These are phyloP conservation scores for Pseudevernia furfuracea DNA, from an alignment of 495 filamentous ascomycete genomes.

Conservation along the genomic window DNA sequence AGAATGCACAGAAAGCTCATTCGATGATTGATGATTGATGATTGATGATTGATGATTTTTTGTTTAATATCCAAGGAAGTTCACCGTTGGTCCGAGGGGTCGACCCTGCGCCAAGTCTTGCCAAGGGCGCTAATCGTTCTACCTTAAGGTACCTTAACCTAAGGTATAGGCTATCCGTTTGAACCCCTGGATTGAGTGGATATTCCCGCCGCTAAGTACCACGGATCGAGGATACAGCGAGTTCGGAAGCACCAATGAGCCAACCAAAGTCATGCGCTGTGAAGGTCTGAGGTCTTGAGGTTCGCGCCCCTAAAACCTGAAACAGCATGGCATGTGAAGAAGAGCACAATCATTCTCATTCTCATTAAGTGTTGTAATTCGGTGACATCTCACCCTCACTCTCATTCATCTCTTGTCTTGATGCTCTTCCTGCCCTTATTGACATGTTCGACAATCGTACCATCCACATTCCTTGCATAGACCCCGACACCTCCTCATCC, in stretches of 20 bases:
- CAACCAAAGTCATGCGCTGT: neutral
- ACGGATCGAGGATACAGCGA: neutral
- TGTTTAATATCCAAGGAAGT: too few relatives aligned
- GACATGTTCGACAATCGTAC: neutral
- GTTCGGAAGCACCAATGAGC: neutral
- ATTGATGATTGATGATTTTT: too few relatives aligned
- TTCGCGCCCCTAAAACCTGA: conserved; percentile 8
- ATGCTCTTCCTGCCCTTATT: neutral
- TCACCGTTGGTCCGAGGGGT: too few relatives aligned
- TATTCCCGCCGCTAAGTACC: too few relatives aligned
- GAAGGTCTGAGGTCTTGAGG: neutral
- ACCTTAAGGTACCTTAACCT: too few relatives aligned
- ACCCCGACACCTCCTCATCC: conserved; percentile 4
- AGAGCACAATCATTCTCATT: neutral
- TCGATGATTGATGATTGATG: too few relatives aligned
- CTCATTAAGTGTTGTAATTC: neutral
- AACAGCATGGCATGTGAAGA: conserved; percentile 7
- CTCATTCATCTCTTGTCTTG: neutral
- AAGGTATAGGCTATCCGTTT: too few relatives aligned
- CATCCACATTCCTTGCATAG: conserved; percentile 4
- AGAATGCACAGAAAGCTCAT: neutral
- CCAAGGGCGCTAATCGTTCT: conserved; percentile 7
- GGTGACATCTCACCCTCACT: conserved; percentile 3
- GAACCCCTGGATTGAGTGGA: conserved; percentile 3
- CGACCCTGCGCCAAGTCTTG: neutral